Evolutionary conservation across 2,329 filamentous ascomycete species (phyloP).

Genomic region (Fusarium sp.): DNA sequence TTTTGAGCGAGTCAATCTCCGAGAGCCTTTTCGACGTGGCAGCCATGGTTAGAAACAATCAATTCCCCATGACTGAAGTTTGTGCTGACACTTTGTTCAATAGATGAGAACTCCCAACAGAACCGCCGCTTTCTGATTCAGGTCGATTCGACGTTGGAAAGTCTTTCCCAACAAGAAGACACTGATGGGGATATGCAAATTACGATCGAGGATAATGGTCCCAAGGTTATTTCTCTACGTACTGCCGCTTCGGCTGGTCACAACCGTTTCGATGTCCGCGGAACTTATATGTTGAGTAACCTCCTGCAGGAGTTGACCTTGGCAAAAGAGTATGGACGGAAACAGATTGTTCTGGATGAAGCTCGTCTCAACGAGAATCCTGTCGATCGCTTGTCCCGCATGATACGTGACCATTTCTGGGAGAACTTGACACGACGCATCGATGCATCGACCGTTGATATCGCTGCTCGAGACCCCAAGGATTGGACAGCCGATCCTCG

Average conservation of each 20-base stretch:
- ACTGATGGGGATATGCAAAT: conserved; percentile 97
- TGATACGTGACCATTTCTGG: conserved; percentile 95
- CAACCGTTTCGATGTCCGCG: conserved; percentile 90
- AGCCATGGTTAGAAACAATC: conserved; percentile 64
- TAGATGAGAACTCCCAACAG: conserved; percentile 80
- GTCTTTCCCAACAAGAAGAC: conserved; percentile 86
- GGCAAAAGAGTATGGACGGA: conserved; percentile 89
- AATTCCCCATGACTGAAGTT: background rate
- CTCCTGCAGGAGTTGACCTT: conserved; percentile 93
- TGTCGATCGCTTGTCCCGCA: conserved; percentile 84
- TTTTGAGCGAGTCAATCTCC: conserved; percentile 63
- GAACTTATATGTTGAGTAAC: conserved; percentile 98
- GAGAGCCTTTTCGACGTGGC: conserved; percentile 68
- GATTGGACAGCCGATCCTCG: conserved; percentile 93
- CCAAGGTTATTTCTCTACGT: conserved; percentile 88
- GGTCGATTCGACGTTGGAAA: conserved; percentile 85
- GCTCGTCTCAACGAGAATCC: conserved; percentile 94
- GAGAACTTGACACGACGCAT: conserved; percentile 89
- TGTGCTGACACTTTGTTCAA: conserved; percentile 12
- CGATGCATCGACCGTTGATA: conserved; percentile 86
- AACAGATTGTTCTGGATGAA: conserved; percentile 91
- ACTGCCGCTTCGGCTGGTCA: conserved; percentile 88
- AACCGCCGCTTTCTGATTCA: conserved; percentile 85
- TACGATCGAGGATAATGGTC: conserved; percentile 94
- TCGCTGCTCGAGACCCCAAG: conserved; percentile 90